Evolutionary conservation across 768 basidiomycete species (phyloP), one percentile per base, ranked within the genome.

Genomic region (Panaeolus papilionaceus): DNA sequence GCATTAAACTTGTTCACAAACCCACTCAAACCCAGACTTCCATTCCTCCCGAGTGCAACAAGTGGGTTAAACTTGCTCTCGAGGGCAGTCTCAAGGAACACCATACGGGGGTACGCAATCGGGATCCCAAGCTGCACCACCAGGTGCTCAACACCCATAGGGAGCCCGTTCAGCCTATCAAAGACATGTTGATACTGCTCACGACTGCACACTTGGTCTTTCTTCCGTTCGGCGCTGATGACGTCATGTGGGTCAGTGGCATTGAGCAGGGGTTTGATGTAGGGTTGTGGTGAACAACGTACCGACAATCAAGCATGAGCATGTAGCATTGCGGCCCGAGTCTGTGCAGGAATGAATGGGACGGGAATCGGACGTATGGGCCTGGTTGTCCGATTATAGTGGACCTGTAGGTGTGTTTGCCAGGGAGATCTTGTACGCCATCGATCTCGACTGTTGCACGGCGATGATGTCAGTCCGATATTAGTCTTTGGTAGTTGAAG

Each of bases 51-150:
- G 8, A 98, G 82, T 3, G 89, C 85, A 42, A 91, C 86, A 51
- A 98, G 79, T 1, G 96, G 96, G 75, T 98, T 98, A 62, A 91
- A 83, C 78, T 92, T 95, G 38, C 88, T 90, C 51, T 92, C 92
- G 33, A 98, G 79, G 8, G 91, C 86, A 26, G 79, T 81, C 77
- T 93, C 97, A 69, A 98, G 79, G 76, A 97, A 96, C 2, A 93
- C 92, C 89, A 96, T 90, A 63, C 96, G 91, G 38, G 97, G 97
- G 75, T 99, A 99, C 4, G 94, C 94, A 69, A 95, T 91, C 0
- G 92, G 92, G 64, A 93, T 87, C 86, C 96, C 96, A 26, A 96
- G 75, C 71, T 93, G 92, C 47, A 99, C 79, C 40, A 97, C 83
- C 12, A 99, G 74, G 75, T 99, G 98, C 70, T 97, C 89, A 8